Percentiles rank a stretch among this genome's conserved stretches.
These are phyloP conservation scores for Candolleomyces eurysporus DNA, from an alignment of 768 basidiomycete species.

Conservation along the genomic window DNA sequence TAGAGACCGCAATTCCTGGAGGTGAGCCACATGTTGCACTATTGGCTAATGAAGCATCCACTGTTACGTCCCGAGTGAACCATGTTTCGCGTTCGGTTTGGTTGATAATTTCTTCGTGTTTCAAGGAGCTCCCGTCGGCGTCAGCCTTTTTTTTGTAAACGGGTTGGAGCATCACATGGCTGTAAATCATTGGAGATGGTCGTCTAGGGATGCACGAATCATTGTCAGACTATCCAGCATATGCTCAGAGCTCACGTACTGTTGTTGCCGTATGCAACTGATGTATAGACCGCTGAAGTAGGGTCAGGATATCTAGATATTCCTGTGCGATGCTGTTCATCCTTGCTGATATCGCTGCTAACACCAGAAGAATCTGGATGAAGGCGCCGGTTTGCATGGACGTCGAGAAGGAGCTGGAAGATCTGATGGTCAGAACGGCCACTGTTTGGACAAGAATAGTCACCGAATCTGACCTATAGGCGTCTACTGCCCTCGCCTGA, in stretches of 20 bases:
- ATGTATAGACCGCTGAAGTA: constrained; percentile 11
- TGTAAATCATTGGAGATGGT: too few relatives aligned
- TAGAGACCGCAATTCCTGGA: too few relatives aligned
- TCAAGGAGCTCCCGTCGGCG: too few relatives aligned
- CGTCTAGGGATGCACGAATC: too few relatives aligned
- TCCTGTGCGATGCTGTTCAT: constrained; percentile 46
- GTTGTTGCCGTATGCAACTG: background rate
- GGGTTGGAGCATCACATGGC: too few relatives aligned
- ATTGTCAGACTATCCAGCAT: too few relatives aligned
- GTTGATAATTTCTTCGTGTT: too few relatives aligned
- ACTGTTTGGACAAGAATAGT: background rate
- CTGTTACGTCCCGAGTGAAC: too few relatives aligned
- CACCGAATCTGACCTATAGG: constrained; percentile 46
- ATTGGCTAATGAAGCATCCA: too few relatives aligned
- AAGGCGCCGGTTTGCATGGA: constrained; percentile 76
- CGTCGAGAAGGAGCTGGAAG: constrained; percentile 53
- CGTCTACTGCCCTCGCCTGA: constrained; percentile 28
- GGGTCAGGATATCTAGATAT: constrained; percentile 34
- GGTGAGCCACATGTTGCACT: too few relatives aligned
- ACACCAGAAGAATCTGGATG: constrained; percentile 59
- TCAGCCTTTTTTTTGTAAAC: too few relatives aligned
- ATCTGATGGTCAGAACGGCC: background rate
- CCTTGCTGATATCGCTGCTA: constrained; percentile 62
- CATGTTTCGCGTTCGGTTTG: too few relatives aligned
- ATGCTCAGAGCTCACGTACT: background rate